A percentile compares a stretch with the other conserved stretches of the same genome.
These are phyloP conservation scores for Aeschynomene evenia DNA, from an alignment of 306 rosid genomes.

Conservation along the genomic window DNA sequence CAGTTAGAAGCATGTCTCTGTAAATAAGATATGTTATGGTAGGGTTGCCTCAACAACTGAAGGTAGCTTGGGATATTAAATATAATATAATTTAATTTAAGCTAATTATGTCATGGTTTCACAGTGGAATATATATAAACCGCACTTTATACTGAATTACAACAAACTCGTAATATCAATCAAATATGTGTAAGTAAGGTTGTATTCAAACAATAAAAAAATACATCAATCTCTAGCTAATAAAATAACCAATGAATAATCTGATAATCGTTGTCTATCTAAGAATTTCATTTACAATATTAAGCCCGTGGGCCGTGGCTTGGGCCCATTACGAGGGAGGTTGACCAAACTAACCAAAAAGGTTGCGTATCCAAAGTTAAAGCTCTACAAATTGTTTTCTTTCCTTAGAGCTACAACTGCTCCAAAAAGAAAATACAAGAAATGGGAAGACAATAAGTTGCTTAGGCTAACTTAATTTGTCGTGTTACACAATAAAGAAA, in stretches of 20 bases:
- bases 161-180: neutral
- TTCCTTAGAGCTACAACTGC: too few species aligned
- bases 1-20: neutral
- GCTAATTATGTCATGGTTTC: neutral
- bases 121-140: neutral
- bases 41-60: constrained; percentile 25
- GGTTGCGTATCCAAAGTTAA: too few species aligned
- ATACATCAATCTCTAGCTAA: too few species aligned
- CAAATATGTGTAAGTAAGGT: too few species aligned
- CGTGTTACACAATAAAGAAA: too few species aligned
- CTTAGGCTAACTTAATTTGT: too few species aligned
- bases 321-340: constrained; percentile 14
- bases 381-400: too few species aligned
- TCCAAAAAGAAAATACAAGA: too few species aligned
- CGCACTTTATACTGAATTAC: too few species aligned
- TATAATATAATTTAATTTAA: neutral
- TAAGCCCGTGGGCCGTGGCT: neutral
- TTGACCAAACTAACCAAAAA: constrained; percentile 17
- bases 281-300: neutral
- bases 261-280: neutral
- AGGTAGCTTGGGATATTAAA: neutral
- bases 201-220: too few species aligned
- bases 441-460: too few species aligned
- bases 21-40: constrained; percentile 1
- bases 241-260: too few species aligned